Percentiles rank a stretch among this genome's conserved stretches.
Evolutionary conservation across 2,329 filamentous ascomycete species (phyloP).

Genomic region (Phyllosticta citriasiana): DNA sequence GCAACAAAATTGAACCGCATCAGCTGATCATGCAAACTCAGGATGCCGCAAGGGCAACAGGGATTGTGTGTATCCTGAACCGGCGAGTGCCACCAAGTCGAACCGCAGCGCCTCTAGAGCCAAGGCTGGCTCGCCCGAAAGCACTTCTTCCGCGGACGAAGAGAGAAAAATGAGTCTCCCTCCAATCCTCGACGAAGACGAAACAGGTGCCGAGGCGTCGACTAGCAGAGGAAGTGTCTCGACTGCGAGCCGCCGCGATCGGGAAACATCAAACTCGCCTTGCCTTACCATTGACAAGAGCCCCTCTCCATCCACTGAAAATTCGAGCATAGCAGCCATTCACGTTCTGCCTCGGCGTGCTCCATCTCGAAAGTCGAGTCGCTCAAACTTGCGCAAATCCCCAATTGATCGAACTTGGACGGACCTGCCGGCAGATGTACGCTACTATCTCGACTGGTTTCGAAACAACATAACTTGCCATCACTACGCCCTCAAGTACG

Average conservation of each 20-base stretch:
- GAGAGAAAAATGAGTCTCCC: constrained; percentile 31
- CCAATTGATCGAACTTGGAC: constrained; percentile 11
- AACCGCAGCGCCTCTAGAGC: constrained; percentile 38
- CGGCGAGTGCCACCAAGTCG: constrained; percentile 42
- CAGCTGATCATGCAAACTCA: constrained; percentile 21
- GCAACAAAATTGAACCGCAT: constrained; percentile 2
- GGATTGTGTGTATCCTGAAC: constrained; percentile 82
- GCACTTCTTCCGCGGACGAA: constrained; percentile 43
- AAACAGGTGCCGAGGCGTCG: constrained; percentile 27
- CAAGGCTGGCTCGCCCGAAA: constrained; percentile 33
- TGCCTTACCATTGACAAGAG: constrained; percentile 35
- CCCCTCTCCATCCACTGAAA: constrained; percentile 43
- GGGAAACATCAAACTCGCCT: constrained; percentile 30
- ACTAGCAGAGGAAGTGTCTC: constrained; percentile 7
- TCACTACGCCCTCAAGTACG: constrained; percentile 70
- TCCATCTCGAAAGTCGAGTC: constrained; percentile 25
- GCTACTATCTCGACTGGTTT: constrained; percentile 71
- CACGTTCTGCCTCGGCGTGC: constrained; percentile 18
- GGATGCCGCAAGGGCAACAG: constrained; percentile 87
- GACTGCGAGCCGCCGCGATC: constrained; percentile 17
- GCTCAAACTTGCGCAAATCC: constrained; percentile 17
- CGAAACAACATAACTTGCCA: constrained; percentile 66
- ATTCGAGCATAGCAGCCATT: constrained; percentile 29
- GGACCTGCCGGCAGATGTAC: constrained; percentile 57
- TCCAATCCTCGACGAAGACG: constrained; percentile 37